A percentile compares a stretch with the other conserved stretches of the same genome.
These are phyloP conservation scores for Glycine latifolia DNA, from an alignment of 306 rosid genomes.

Conservation along the genomic window DNA sequence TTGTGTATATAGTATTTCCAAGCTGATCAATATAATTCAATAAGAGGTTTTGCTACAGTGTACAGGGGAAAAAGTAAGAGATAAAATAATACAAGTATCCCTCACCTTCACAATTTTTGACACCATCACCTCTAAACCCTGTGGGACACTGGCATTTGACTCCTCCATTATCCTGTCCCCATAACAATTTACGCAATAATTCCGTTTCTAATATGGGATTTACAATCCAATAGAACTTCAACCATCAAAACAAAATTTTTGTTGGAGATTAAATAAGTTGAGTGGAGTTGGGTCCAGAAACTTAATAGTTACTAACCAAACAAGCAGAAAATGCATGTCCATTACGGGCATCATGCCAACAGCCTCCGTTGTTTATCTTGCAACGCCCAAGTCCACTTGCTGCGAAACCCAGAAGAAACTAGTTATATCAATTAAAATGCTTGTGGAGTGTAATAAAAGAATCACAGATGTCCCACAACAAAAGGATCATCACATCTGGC, in stretches of 20 bases:
- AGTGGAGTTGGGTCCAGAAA: conserved; percentile 19
- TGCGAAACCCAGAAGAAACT: conserved; percentile 55
- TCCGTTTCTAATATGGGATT: conserved; percentile 32
- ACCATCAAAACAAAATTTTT: not conserved
- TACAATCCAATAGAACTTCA: conserved; percentile 24
- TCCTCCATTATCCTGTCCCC: conserved; percentile 73
- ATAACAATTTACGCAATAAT: conserved; percentile 24
- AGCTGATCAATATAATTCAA: not conserved
- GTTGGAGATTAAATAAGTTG: conserved; percentile 4
- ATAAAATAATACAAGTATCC: conserved; percentile 2
- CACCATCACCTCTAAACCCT: conserved; percentile 89
- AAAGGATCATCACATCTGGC: conserved; percentile 19
- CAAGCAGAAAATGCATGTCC: conserved; percentile 89
- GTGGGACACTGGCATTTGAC: conserved; percentile 80
- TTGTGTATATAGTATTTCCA: conserved; percentile 13
- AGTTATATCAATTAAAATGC: conserved; percentile 25
- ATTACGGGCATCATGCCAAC: conserved; percentile 81
- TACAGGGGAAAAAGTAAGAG: not conserved
- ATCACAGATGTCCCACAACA: conserved; percentile 11
- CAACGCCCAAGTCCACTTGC: conserved; percentile 92
- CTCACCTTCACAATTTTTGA: conserved; percentile 84
- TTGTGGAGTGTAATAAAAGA: not conserved
- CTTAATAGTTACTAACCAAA: conserved; percentile 57
- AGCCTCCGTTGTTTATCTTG: conserved; percentile 90
- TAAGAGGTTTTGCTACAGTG: not conserved